phyloP scores from a whole-genome alignment of 768 basidiomycete genomes.

The Calocera cornea region DNA sequence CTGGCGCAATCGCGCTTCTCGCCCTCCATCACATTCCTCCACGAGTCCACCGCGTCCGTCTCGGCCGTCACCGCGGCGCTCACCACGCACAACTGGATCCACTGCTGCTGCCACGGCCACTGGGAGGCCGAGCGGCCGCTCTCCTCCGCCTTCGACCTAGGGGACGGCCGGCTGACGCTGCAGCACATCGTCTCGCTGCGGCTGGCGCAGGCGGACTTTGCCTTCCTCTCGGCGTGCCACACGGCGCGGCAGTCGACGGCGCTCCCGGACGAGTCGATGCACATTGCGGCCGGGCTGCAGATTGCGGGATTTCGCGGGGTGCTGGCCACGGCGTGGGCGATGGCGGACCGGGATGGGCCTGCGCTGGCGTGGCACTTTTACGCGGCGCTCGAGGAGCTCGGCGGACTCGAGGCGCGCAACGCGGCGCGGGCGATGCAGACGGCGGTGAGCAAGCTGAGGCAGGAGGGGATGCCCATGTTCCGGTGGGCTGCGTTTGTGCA shows the following conservation, averaged over 20 bases:
- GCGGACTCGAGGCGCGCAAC: background rate
- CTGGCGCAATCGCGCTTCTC: background rate
- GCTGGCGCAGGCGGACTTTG: background rate
- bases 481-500: background rate
- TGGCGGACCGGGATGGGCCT: conserved; percentile 7
- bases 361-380: conserved; percentile 1
- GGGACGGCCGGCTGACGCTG: conserved; percentile 3
- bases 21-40: background rate
- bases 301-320: conserved; percentile 8
- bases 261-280: conserved; percentile 3
- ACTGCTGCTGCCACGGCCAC: conserved; percentile 7
- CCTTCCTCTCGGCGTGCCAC: background rate
- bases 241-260: background rate
- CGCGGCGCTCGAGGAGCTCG: background rate
- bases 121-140: background rate
- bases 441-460: background rate
- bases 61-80: background rate
- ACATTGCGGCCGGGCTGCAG: conserved; percentile 4
- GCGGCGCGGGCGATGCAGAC: background rate
- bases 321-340: conserved; percentile 7
- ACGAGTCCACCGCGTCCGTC: background rate
- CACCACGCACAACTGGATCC: background rate
- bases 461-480: background rate
- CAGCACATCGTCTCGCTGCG: background rate
- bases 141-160: background rate